Evolutionary conservation across 2,329 filamentous ascomycete species (phyloP).

Genomic region (Akanthomyces uredinophilus): DNA sequence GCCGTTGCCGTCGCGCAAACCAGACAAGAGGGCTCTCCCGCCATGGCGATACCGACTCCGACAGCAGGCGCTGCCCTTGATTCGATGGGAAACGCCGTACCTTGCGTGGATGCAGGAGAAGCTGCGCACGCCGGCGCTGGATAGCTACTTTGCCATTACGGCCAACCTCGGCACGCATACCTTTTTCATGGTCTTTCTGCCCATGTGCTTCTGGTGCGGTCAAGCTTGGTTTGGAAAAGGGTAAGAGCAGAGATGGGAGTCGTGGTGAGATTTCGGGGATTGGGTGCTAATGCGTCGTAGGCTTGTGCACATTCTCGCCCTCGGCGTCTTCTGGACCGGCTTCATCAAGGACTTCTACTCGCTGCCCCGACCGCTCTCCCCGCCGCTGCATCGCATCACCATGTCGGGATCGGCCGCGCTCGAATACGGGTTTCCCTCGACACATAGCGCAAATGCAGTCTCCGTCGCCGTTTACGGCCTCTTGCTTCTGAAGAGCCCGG

Average conservation of each 20-base stretch:
- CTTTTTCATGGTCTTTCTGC: slow-evolving; percentile 95
- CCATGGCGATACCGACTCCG: slow-evolving; percentile 84
- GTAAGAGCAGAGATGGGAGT: slow-evolving; percentile 49
- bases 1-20: background rate
- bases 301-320: slow-evolving; percentile 69
- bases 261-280: background rate
- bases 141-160: slow-evolving; percentile 94
- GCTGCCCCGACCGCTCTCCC: slow-evolving; percentile 84
- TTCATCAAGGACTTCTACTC: slow-evolving; percentile 94
- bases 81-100: slow-evolving; percentile 93
- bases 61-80: slow-evolving; percentile 74
- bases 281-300: slow-evolving; percentile 29
- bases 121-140: slow-evolving; percentile 75
- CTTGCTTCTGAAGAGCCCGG: slow-evolving; percentile 60
- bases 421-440: slow-evolving; percentile 96
- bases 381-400: slow-evolving; percentile 87
- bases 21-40: slow-evolving; percentile 79
- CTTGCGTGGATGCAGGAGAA: slow-evolving; percentile 79
- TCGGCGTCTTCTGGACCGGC: slow-evolving; percentile 81
- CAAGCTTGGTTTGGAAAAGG: slow-evolving; percentile 79
- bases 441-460: slow-evolving; percentile 93
- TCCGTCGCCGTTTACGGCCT: slow-evolving; percentile 86
- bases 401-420: slow-evolving; percentile 95
- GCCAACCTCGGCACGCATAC: slow-evolving; percentile 97
- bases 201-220: slow-evolving; percentile 95